phyloP scores from a whole-genome alignment of 2,329 filamentous ascomycete genomes.

The Neopestalotiopsis sp. region DNA sequence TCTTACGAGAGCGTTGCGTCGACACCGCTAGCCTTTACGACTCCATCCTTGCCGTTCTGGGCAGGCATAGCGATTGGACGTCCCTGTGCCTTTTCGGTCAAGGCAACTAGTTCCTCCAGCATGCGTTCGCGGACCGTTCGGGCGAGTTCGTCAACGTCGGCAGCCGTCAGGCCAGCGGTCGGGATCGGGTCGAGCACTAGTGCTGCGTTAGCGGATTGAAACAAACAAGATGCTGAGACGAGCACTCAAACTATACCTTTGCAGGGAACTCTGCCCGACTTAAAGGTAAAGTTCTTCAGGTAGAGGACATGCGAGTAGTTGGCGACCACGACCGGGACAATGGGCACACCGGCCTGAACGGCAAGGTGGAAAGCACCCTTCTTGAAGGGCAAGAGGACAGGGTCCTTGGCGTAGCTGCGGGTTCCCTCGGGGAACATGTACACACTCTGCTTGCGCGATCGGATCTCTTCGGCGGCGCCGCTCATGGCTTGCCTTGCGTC shows the following conservation, averaged over 20 bases:
- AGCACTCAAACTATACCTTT: conserved; percentile 61
- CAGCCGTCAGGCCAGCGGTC: conserved; percentile 73
- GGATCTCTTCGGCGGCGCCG: conserved; percentile 82
- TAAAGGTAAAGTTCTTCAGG: conserved; percentile 68
- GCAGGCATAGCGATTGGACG: conserved; percentile 35
- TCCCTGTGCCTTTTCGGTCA: conserved; percentile 59
- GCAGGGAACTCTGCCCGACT: conserved; percentile 72
- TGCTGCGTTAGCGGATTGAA: neutral
- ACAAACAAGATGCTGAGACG: neutral
- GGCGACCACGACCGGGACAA: conserved; percentile 83
- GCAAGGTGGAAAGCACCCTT: conserved; percentile 98
- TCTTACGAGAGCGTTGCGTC: conserved; percentile 33
- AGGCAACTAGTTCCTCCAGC: conserved; percentile 67
- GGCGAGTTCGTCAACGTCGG: conserved; percentile 79
- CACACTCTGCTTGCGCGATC: conserved; percentile 72
- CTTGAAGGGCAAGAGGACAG: conserved; percentile 91
- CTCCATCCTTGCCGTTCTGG: conserved; percentile 32
- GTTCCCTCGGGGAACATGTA: conserved; percentile 95
- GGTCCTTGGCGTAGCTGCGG: conserved; percentile 83
- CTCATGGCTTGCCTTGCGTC: conserved; percentile 87
- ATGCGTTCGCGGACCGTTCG: conserved; percentile 74
- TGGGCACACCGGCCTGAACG: conserved; percentile 89
- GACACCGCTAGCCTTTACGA: conserved; percentile 37
- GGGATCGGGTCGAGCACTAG: conserved; percentile 81
- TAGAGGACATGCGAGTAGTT: conserved; percentile 80